Evolutionary conservation across 2,329 filamentous ascomycete genomes (phyloP).

Genomic region (Stenocarpella maydis): DNA sequence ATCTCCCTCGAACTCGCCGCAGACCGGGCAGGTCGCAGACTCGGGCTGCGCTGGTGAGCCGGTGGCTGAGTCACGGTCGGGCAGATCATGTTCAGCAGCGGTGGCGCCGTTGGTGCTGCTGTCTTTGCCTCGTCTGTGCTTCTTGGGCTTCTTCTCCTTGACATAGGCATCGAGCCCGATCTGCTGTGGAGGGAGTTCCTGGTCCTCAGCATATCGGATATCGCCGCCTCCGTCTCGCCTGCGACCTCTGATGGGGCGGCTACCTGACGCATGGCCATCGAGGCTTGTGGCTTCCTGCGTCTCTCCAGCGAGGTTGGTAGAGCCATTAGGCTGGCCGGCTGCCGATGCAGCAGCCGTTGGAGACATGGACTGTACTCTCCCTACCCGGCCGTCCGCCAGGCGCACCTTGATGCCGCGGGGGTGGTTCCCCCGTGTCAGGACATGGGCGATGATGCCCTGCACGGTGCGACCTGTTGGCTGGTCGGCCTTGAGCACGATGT

Average conservation of each 20-base stretch:
- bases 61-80: slow-evolving; percentile 29
- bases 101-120: slow-evolving; percentile 32
- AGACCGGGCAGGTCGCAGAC: slow-evolving; percentile 67
- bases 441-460: slow-evolving; percentile 68
- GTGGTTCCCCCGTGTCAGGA: slow-evolving; percentile 78
- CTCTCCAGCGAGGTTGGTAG: slow-evolving; percentile 22
- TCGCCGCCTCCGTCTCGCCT: slow-evolving; percentile 38
- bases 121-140: slow-evolving; percentile 39
- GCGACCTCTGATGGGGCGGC: neutral
- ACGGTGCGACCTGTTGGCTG: slow-evolving; percentile 79
- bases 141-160: slow-evolving; percentile 47
- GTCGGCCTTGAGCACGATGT: slow-evolving; percentile 79
- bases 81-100: neutral
- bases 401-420: slow-evolving; percentile 83
- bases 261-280: neutral
- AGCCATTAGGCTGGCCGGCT: neutral
- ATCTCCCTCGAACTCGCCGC: slow-evolving; percentile 71
- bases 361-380: slow-evolving; percentile 73
- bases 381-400: slow-evolving; percentile 74
- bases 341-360: slow-evolving; percentile 34
- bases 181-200: slow-evolving; percentile 50
- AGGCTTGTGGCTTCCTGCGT: neutral
- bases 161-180: slow-evolving; percentile 62
- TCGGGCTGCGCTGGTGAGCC: slow-evolving; percentile 32
- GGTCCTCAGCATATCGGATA: slow-evolving; percentile 46